phyloP scores from a whole-genome alignment of 2,329 filamentous ascomycete species.

The Mycosphaerella sp. region DNA sequence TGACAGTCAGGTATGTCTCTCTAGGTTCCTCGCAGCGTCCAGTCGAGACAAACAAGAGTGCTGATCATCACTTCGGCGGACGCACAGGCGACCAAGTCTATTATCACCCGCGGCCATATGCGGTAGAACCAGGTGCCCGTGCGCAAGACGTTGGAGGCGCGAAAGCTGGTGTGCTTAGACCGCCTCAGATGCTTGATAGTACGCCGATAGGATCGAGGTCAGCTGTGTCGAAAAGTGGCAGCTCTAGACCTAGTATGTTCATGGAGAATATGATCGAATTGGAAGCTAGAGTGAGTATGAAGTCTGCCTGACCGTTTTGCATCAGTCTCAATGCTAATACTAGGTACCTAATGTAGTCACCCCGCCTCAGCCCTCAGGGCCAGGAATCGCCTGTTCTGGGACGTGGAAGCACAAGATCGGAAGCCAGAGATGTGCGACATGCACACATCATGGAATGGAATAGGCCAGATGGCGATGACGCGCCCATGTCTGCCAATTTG shows the following conservation, averaged over 20 bases:
- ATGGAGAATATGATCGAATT: conserved; percentile 20
- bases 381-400: conserved; percentile 11
- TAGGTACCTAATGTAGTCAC: conserved; percentile 2
- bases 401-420: not conserved
- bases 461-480: conserved; percentile 8
- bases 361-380: not conserved
- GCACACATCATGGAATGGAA: conserved; percentile 4
- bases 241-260: conserved; percentile 15
- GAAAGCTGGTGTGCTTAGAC: conserved; percentile 13
- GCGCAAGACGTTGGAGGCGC: conserved; percentile 13
- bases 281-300: conserved; percentile 19
- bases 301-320: conserved; percentile 3
- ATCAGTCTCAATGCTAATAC: no score
- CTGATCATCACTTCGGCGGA: conserved; percentile 23
- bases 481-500: conserved; percentile 17
- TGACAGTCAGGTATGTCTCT: conserved; percentile 20
- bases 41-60: conserved; percentile 11
- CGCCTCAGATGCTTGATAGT: conserved; percentile 19
- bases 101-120: conserved; percentile 1
- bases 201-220: conserved; percentile 7
- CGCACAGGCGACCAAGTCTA: conserved; percentile 13
- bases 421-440: conserved; percentile 1
- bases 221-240: conserved; percentile 3
- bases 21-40: conserved; percentile 17
- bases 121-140: conserved; percentile 13